Evolutionary conservation across 2,329 filamentous ascomycete genomes (phyloP), one percentile per base, ranked within the genome.

Genomic region (Hypoxylon sp.): DNA sequence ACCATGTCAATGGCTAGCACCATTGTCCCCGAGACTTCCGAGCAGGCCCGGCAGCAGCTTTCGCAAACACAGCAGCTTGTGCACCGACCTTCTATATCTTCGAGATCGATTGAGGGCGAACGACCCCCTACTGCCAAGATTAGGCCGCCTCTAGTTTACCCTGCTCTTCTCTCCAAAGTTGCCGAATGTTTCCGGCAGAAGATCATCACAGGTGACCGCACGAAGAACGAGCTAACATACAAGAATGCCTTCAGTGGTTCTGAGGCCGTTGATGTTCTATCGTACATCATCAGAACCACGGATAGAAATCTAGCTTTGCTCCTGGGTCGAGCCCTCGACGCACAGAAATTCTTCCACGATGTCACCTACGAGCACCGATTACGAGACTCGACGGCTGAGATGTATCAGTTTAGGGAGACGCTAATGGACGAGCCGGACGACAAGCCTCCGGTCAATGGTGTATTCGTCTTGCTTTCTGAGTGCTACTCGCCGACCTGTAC

Each of bases 341-440:
- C 96, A 22, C 96, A 99, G 76, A 98, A 98, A 78, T 97, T 97
- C 81, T 99, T 99, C 77, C 96, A 99, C 81, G 96, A 99, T 84
- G 96, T 98, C 52, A 97, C 95, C 0, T 99, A 99, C 79, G 95
- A 97, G 73, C 96, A 99, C 79, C 88, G 96, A 49, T 82, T 99
- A 73, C 91, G 96, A 79, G 96, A 99, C 79, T 96, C 95, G n/a
- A 88, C 90, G 40, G 91, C 90, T 53, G 96, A 99, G 79, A 92
- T 99, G 78, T 99, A 98, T 78, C 95, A 98, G 77, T 99, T 99
- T 80, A 89, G 92, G 71, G 95, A 98, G 80, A 96, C 91, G 2
- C 85, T 98, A 78, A 91, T 94, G 80, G 95, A 98, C 55, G 89
- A 93, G 72, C 81, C 82, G n/a, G 91, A 93, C 71, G 87, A 92